A percentile compares a stretch with the other conserved stretches of the same genome.
phyloP scores from a whole-genome alignment of 2,329 filamentous ascomycete species.

The Xylariaceae sp. region DNA sequence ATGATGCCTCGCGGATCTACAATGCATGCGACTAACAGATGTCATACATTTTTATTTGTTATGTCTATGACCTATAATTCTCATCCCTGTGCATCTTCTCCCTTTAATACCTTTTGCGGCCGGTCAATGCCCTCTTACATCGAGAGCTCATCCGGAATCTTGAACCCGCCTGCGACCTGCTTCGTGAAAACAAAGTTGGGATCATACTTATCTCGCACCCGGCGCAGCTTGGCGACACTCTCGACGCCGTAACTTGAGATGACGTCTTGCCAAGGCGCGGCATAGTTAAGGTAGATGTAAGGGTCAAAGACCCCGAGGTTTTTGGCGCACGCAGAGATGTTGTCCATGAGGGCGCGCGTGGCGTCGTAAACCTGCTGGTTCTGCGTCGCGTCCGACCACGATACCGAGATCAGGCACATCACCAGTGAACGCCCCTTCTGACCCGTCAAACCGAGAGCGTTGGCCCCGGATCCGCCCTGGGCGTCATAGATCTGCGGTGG shows the following conservation, averaged over 20 bases:
- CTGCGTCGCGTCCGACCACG: conserved; percentile 5
- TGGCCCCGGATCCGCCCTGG: conserved; percentile 4
- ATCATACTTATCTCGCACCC: conserved; percentile 12
- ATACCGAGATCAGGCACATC: conserved; percentile 8
- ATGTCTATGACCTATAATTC: too few species aligned
- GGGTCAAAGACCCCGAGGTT: conserved; percentile 16
- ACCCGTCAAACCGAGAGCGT: conserved; percentile 14
- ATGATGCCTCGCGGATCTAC: too few species aligned
- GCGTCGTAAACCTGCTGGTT: conserved; percentile 9
- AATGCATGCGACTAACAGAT: too few species aligned
- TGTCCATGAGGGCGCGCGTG: conserved; percentile 4
- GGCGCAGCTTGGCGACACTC: conserved; percentile 13
- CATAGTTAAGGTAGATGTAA: conserved; percentile 22
- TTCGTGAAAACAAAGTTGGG: conserved; percentile 15
- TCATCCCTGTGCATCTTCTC: too few species aligned
- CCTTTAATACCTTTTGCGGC: background rate
- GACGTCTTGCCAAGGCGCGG: conserved; percentile 20
- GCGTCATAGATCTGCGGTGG: conserved; percentile 16
- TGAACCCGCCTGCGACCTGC: conserved; percentile 17
- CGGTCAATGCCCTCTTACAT: too few species aligned
- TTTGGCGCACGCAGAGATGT: conserved; percentile 2
- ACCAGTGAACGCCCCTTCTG: conserved; percentile 1
- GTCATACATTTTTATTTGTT: too few species aligned
- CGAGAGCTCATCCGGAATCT: conserved; percentile 9
- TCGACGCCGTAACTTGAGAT: conserved; percentile 19